Base-by-base conservation (phyloP, 495 filamentous ascomycete genomes). In the Xylaria castorea region DNA sequence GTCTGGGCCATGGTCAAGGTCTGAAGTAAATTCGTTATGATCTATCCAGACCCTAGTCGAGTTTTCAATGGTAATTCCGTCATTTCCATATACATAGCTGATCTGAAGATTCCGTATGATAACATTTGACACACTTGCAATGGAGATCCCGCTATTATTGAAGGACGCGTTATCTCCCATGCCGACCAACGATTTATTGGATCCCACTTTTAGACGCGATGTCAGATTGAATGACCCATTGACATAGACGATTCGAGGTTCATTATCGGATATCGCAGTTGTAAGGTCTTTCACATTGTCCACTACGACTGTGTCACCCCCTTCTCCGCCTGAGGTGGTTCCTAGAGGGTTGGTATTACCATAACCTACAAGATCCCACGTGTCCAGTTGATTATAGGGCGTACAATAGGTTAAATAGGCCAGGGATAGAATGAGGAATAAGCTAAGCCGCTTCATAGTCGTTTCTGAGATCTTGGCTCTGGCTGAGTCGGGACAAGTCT, bases 31-130 rank as follows among this genome's bases (percentile, higher is more conserved):
- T 75, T 88, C 86, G 74, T 79, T 80, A 78, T 88, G 86, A 76
- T 87, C 86, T 67, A 87, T 78, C 85, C 86, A 88, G 44, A 88
- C 81, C 70, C 87, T 86, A 66, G 75, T 85, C 18, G 83, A 78
- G 30, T 81, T 75, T 50, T 85, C 82, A 25, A 75, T 46, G 0
- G 74, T 42, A 40, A 75, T 40, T 5, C 72, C 62, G 44, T 76
- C 72, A 36, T 71, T 62, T 11, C 50, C 44, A 27, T 40, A 57
- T 11, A 67, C 66, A 5, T 66, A 61, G 20, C 48, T 63, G 32
- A 76, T 70, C 42, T 75, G 70, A n/a, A 75, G 14, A 25, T 76
- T 68, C 20, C 68, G 61, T 57, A 57, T 32, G 27, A 57, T 57
- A 3, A 57, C 27, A 18, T 57, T 57, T 30, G 53, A 57, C 53